Evolutionary conservation across 2,329 filamentous ascomycete genomes (phyloP).

Genomic region (Penicillium brasilianum): DNA sequence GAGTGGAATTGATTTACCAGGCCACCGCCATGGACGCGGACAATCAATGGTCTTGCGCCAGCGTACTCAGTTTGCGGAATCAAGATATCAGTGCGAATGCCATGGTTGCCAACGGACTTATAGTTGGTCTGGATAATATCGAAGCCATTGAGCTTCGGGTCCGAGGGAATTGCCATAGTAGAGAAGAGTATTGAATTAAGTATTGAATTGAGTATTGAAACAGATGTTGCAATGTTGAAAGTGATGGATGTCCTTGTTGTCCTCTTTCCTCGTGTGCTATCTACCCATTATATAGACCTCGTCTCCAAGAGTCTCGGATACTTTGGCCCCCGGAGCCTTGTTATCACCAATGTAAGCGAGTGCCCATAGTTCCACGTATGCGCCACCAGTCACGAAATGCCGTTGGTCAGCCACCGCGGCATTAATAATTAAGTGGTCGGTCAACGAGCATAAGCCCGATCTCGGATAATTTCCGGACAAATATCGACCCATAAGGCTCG

Average conservation of each 20-base stretch:
- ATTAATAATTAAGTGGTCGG: neutral
- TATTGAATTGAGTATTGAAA: neutral
- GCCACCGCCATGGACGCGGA: slow-evolving; percentile 54
- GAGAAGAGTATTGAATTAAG: neutral
- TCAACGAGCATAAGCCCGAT: neutral
- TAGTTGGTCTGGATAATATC: slow-evolving; percentile 47
- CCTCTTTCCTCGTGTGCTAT: too few relatives aligned
- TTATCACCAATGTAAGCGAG: too few relatives aligned
- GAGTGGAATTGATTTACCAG: slow-evolving; percentile 39
- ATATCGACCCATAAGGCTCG: neutral
- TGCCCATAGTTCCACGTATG: too few relatives aligned
- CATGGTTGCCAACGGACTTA: slow-evolving; percentile 47
- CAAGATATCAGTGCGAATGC: slow-evolving; percentile 43
- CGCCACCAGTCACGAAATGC: too few relatives aligned
- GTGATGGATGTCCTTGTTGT: too few relatives aligned
- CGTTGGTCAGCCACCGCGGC: neutral
- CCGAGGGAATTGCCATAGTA: slow-evolving; percentile 17
- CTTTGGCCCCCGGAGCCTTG: neutral
- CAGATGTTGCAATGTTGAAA: too few relatives aligned
- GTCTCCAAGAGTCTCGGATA: too few relatives aligned
- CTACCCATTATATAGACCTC: neutral
- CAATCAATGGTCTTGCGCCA: slow-evolving; percentile 46
- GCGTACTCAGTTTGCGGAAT: slow-evolving; percentile 44
- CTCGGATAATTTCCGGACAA: neutral
- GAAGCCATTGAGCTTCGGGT: slow-evolving; percentile 43